phyloP scores from a whole-genome alignment of 768 basidiomycete genomes.

The Lactarius deliciosus region DNA sequence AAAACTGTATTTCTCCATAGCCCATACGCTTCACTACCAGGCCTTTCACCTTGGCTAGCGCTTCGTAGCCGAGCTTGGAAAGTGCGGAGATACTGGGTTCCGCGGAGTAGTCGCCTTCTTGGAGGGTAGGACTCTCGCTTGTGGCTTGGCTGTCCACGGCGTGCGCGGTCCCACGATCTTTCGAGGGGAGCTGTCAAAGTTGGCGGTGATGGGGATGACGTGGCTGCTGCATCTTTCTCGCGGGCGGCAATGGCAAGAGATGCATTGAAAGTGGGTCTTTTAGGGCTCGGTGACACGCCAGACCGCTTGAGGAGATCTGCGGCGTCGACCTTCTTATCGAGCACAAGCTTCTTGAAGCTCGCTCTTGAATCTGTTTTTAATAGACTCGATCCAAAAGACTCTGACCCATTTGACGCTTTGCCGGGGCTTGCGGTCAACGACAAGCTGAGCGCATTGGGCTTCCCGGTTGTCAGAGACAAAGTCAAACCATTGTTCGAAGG shows the following conservation, averaged over 20 bases:
- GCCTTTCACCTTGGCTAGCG: slow-evolving; percentile 69
- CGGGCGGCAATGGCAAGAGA: slow-evolving; percentile 72
- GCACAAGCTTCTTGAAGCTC: slow-evolving; percentile 90
- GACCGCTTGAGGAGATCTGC: slow-evolving; percentile 56
- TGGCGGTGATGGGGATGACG: slow-evolving; percentile 18
- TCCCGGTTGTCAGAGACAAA: slow-evolving; percentile 49
- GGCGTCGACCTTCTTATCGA: slow-evolving; percentile 82
- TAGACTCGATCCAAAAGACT: slow-evolving; percentile 61
- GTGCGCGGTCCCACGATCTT: slow-evolving; percentile 34
- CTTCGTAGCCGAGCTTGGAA: slow-evolving; percentile 66
- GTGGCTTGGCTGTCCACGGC: slow-evolving; percentile 20
- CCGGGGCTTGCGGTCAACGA: slow-evolving; percentile 43
- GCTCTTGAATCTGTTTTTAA: slow-evolving; percentile 68
- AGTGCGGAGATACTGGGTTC: slow-evolving; percentile 76
- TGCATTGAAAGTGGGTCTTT: slow-evolving; percentile 70
- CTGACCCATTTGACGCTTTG: slow-evolving; percentile 47
- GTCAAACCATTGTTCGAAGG: slow-evolving; percentile 40
- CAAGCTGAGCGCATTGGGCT: slow-evolving; percentile 53
- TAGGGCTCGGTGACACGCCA: slow-evolving; percentile 30
- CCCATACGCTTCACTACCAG: slow-evolving; percentile 90
- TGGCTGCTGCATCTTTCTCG: slow-evolving; percentile 59
- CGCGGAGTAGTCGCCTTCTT: slow-evolving; percentile 91
- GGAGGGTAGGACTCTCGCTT: slow-evolving; percentile 29
- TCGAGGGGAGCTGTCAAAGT: slow-evolving; percentile 33
- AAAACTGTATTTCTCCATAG: slow-evolving; percentile 84